Evolutionary conservation across 225 moss, liverwort and hornwort species (phyloP), one percentile per base, ranked within the genome.

Genomic region (Anthoceros angustus): DNA sequence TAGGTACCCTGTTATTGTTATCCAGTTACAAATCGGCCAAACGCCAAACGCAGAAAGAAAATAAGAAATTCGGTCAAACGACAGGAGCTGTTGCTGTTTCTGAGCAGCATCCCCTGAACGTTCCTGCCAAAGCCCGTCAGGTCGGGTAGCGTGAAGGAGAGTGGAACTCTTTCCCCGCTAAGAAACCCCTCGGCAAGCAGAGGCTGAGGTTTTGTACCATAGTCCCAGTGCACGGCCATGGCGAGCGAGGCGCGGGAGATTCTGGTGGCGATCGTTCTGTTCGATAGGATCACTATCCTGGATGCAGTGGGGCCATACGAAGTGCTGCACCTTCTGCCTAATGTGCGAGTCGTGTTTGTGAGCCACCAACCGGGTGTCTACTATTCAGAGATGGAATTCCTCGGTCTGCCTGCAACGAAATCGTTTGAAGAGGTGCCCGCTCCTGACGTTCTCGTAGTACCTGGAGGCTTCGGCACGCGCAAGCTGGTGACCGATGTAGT

Each of bases 401-500:
- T 73, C 14, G 41, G 63, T 5, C 16, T 73, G 63, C 64, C 21
- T 3, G 73, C 73, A 39, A 63, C 68, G 14, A 64, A 68, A 12
- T 68, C 73, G 7, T 73, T 73, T n/a, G 69, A 69, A 10, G 64
- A 73, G 5, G 73, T 69, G 5, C 69, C 69, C 38, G 40, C 16
- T 23, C 73, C 73, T 42, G 69, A 73, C 41, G 43, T 73, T 11
- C 40, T 73, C 9, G 61, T 73, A 8, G 73, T 73, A 7, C 73
- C 73, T 1, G 73, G 73, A 3, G 90, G 93, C 12, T 0, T 69
- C 6, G 93, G 81, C 61, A 73, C 72, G 10, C 62, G 63, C 2
- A 32, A 6, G 3, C 79, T 84, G 49, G 0, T 75, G 10, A 60
- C 80, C 39, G 86, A 94, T 76, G 70, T 78, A 68, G 63, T 72